Evolutionary conservation across 371 early-diverging fungal genomes (phyloP).

Genomic region (Catenaria anguillulae): DNA sequence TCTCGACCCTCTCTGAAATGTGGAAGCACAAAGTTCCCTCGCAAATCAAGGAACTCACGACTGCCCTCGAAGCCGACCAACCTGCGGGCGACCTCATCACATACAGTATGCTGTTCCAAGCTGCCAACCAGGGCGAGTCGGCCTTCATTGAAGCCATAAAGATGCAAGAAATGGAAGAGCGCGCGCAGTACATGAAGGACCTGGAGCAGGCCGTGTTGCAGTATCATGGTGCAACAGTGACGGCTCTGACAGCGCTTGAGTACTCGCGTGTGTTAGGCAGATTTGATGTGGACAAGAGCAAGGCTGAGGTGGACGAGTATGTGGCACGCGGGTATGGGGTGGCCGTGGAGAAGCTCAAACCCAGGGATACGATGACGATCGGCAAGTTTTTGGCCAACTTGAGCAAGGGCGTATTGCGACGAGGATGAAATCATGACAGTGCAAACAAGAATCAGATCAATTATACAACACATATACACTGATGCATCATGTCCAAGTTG

Average conservation of each 20-base stretch:
- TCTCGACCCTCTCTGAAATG: not conserved
- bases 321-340: not conserved
- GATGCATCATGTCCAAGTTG: too few species aligned
- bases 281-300: not conserved
- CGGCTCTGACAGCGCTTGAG: not conserved
- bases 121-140: not conserved
- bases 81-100: not conserved
- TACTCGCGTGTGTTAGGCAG: not conserved
- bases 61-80: not conserved
- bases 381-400: not conserved
- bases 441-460: too few species aligned
- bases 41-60: not conserved
- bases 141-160: not conserved
- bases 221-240: not conserved
- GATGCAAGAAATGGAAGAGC: conserved; percentile 1
- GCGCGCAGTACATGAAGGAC: not conserved
- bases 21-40: not conserved
- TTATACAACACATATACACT: too few species aligned
- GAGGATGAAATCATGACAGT: too few species aligned
- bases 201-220: not conserved
- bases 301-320: not conserved
- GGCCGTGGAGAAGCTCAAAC: not conserved
- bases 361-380: not conserved
- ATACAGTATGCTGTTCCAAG: not conserved
- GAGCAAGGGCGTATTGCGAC: not conserved